Evolutionary conservation across 1,284 basidiomycete species (phyloP), one percentile per base, ranked within the genome.

Genomic region (Sanghuangporus baumii): DNA sequence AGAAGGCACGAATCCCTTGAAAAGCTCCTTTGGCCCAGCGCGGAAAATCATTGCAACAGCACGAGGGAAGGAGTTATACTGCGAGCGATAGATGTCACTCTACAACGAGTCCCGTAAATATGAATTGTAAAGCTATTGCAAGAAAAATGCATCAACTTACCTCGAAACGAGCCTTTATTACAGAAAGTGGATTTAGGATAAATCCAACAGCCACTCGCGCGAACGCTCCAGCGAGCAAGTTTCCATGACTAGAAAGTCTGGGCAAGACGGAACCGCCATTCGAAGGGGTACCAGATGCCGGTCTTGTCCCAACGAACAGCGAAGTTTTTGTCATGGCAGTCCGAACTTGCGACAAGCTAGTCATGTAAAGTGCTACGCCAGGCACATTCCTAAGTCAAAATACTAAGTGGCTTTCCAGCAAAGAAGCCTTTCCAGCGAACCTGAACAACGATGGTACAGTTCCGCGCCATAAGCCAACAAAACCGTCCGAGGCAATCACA

Each of bases 101-200:
- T 94, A 71, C 18, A 7, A 14, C 12, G 40, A 20, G 40, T 38
- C 6, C 20, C 26, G 7, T 14, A 18, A 54, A 12, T 8, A 54
- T 26, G 18, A 40, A 3, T 18, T 18, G 20, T 18, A 9, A 18
- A 36, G 3, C 12, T 20, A 47, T 8, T 36, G 14, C 23, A 40
- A 47, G 40, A 34, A 41, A 58, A 26, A 20, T 40, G 38, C 55
- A 47, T 36, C 16, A 12, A 74, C 87, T 55, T 62, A 90, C 95
- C 84, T 99, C 96, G 67, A 91, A 97, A 12, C 96, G 84, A 23
- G 96, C 93, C 76, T 99, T 99, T 62, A 99, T 77, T 12, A 99
- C 88, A 0, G 96, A 93, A 68, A 99, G 88, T 0, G 96, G 97
- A 72, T 96, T 98, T 64, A 99, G 72, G 0, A 96, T 66, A 69